Percentiles rank a stretch among this genome's conserved stretches.
These are phyloP conservation scores for Whalleya microplaca DNA, from an alignment of 2,329 filamentous ascomycete species.

Conservation along the genomic window DNA sequence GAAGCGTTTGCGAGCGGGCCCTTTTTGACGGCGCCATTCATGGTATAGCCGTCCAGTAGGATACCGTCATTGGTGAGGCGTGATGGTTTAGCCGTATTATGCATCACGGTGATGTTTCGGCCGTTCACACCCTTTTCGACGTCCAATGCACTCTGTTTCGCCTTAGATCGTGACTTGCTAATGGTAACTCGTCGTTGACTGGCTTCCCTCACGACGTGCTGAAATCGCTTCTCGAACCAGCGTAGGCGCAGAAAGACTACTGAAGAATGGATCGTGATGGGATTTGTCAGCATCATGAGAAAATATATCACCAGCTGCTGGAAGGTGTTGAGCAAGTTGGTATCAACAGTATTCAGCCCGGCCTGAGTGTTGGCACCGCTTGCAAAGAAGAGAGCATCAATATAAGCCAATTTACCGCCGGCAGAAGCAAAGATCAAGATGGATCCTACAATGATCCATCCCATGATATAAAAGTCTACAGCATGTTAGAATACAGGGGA, in stretches of 20 bases:
- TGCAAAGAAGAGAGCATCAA: constrained; percentile 89
- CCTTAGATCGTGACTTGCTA: constrained; percentile 62
- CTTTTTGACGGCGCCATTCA: constrained; percentile 32
- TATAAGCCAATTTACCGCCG: constrained; percentile 68
- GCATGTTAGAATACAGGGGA: constrained; percentile 12
- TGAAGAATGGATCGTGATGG: constrained; percentile 80
- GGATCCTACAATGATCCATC: constrained; percentile 73
- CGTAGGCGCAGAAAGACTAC: constrained; percentile 93
- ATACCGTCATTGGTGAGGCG: constrained; percentile 66
- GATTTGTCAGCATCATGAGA: constrained; percentile 74
- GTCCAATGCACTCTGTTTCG: constrained; percentile 48
- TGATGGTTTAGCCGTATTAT: constrained; percentile 55
- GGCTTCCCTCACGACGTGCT: constrained; percentile 77
- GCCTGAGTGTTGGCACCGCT: constrained; percentile 88
- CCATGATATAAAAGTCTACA: constrained; percentile 78
- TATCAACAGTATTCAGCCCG: constrained; percentile 79
- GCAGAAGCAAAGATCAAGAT: constrained; percentile 71
- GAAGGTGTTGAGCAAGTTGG: constrained; percentile 70
- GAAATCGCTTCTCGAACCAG: constrained; percentile 98
- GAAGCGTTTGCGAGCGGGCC: constrained; percentile 25
- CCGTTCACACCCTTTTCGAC: constrained; percentile 67
- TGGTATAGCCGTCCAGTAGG: constrained; percentile 47
- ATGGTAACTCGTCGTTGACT: constrained; percentile 66
- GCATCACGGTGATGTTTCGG: constrained; percentile 68
- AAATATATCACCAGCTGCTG: constrained; percentile 76